These are phyloP conservation scores for Cucurbita argyrosperma DNA, from an alignment of 306 rosid genomes.

Conservation along the genomic window DNA sequence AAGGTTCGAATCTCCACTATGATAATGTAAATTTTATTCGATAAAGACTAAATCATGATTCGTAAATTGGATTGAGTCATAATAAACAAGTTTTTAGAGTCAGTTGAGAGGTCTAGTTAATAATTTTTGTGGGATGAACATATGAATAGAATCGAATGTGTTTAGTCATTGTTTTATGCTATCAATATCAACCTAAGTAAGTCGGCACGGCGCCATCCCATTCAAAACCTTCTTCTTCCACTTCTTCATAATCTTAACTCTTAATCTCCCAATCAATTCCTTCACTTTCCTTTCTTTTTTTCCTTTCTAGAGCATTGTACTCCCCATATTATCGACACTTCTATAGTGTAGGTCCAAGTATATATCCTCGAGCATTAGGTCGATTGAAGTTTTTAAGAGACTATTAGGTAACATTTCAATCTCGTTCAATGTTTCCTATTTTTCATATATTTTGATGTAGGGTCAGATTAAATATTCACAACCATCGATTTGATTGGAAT, in stretches of 20 bases:
- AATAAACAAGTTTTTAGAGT: neutral
- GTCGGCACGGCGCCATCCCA: conserved; percentile 3
- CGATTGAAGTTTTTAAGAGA: neutral
- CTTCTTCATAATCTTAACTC: neutral
- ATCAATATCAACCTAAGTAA: conserved; percentile 2
- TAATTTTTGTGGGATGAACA: neutral
- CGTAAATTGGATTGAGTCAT: no score
- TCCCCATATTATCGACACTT: neutral
- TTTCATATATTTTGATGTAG: neutral
- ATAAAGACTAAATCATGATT: neutral
- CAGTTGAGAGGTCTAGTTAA: neutral
- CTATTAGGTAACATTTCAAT: neutral
- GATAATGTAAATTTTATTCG: neutral
- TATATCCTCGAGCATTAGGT: neutral
- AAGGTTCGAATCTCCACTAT: no score
- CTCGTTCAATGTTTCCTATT: neutral
- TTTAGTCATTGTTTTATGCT: neutral
- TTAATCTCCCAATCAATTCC: neutral
- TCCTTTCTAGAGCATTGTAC: neutral
- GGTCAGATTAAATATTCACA: neutral
- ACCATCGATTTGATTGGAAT: neutral
- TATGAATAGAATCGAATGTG: neutral
- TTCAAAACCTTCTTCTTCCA: neutral
- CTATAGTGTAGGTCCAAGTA: neutral
- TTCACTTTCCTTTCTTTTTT: neutral